A percentile compares a stretch with the other conserved stretches of the same genome.
Conservation (phyloP, 495 filamentous ascomycete species). For the Penicillium paxilli region DNA sequence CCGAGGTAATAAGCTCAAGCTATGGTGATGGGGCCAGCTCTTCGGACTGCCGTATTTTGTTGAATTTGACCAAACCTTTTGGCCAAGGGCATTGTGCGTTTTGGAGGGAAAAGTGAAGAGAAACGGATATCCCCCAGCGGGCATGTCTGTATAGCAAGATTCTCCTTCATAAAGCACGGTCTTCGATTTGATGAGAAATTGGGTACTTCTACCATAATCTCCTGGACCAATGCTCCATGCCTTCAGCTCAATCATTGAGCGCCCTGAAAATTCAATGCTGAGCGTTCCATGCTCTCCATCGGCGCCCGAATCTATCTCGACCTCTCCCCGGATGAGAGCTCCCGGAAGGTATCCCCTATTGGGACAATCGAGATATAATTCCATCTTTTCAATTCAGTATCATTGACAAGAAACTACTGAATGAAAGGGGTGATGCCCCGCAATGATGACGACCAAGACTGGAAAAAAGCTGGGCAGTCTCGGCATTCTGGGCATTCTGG, state of each 20-base stretch:
- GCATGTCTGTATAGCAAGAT: background rate
- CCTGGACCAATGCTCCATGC: background rate
- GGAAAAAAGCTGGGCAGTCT: background rate
- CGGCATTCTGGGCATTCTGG: background rate
- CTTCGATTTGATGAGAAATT: background rate
- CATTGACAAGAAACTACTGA: no score
- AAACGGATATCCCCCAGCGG: background rate
- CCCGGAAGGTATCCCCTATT: constrained; percentile 1
- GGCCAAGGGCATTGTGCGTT: background rate
- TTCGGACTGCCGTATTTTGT: background rate
- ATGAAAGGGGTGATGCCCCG: background rate
- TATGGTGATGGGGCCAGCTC: background rate
- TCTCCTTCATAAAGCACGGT: background rate
- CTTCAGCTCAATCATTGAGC: background rate
- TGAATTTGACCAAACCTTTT: background rate
- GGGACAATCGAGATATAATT: constrained; percentile 1
- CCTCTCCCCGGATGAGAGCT: background rate
- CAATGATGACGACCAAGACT: background rate
- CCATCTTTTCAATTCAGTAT: background rate
- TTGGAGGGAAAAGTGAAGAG: background rate
- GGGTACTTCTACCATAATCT: background rate
- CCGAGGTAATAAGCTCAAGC: background rate
- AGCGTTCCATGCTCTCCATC: background rate
- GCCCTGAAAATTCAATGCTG: background rate
- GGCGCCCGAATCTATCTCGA: background rate